Conservation (phyloP, 176 grass and related monocot species). For the Musa troglodytarum region DNA sequence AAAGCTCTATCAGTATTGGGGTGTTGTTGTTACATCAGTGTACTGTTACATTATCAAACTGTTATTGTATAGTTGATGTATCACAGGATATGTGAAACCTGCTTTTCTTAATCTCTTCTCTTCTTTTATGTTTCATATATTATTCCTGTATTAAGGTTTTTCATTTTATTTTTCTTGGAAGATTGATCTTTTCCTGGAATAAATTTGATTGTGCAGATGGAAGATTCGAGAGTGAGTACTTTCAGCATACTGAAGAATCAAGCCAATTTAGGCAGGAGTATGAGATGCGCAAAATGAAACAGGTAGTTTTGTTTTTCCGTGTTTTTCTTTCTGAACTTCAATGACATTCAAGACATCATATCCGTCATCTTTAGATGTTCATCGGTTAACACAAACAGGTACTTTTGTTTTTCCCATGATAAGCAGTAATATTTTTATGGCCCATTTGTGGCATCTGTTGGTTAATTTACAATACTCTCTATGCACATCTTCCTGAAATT, state of each 20-base stretch:
- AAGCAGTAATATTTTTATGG: not conserved
- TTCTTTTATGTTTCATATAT: not conserved
- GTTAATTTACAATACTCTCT: not conserved
- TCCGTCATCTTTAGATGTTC: no score
- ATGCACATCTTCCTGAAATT: not conserved
- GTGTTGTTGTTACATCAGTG: no score
- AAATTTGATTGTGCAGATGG: slow-evolving; percentile 43
- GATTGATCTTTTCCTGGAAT: not conserved
- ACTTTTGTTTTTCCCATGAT: not conserved
- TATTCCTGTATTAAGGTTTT: not conserved
- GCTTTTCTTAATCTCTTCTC: not conserved
- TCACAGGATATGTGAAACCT: not conserved
- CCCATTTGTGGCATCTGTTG: not conserved
- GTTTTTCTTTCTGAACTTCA: not conserved
- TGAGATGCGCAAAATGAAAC: slow-evolving; percentile 87
- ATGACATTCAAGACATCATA: not conserved
- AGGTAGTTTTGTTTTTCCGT: slow-evolving; percentile 27
- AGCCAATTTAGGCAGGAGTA: slow-evolving; percentile 74
- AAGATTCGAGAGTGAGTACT: slow-evolving; percentile 68
- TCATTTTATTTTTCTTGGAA: not conserved
- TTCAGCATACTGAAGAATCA: slow-evolving; percentile 76
- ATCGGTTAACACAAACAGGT: no score
- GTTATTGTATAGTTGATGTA: no score
- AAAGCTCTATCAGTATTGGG: no score
- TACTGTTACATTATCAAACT: no score